These are phyloP conservation scores for Saccharomyces hybrid DNA, from an alignment of 1,139 yeast genomes.

Conservation along the genomic window DNA sequence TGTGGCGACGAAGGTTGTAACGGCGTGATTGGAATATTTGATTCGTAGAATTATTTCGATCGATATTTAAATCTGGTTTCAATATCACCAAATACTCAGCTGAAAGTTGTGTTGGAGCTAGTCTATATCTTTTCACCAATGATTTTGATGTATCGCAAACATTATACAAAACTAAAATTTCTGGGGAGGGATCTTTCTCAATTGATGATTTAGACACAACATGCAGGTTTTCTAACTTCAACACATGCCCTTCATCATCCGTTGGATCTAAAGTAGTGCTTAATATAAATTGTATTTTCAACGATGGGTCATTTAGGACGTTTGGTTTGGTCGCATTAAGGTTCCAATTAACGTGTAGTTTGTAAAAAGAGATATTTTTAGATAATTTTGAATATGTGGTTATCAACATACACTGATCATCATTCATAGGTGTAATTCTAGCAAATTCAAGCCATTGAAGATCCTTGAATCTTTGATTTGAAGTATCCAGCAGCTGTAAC, in stretches of 20 bases:
- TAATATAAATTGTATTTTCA: conserved; percentile 23
- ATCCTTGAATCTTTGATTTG: conserved; percentile 22
- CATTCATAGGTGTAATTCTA: conserved; percentile 28
- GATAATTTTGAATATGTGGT: conserved; percentile 25
- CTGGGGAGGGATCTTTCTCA: conserved; percentile 26
- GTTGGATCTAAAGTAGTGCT: conserved; percentile 20
- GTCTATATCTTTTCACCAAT: conserved; percentile 21
- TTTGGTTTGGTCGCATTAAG: conserved; percentile 19
- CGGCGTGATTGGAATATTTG: conserved; percentile 14
- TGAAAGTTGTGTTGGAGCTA: conserved; percentile 14
- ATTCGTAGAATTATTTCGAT: background rate
- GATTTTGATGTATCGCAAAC: conserved; percentile 22
- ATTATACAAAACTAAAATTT: conserved; percentile 23
- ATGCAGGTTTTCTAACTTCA: conserved; percentile 21
- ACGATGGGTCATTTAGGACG: conserved; percentile 26
- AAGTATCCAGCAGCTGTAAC: conserved; percentile 20
- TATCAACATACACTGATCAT: conserved; percentile 28
- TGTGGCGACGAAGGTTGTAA: conserved; percentile 14
- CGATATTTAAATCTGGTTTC: conserved; percentile 11
- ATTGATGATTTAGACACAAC: conserved; percentile 26
- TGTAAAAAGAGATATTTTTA: conserved; percentile 24
- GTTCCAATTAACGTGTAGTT: conserved; percentile 30
- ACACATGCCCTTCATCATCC: conserved; percentile 19
- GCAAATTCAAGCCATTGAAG: conserved; percentile 30
- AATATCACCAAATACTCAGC: conserved; percentile 17